phyloP scores from a whole-genome alignment of 2,329 filamentous ascomycete genomes.

The Penicillium freii region DNA sequence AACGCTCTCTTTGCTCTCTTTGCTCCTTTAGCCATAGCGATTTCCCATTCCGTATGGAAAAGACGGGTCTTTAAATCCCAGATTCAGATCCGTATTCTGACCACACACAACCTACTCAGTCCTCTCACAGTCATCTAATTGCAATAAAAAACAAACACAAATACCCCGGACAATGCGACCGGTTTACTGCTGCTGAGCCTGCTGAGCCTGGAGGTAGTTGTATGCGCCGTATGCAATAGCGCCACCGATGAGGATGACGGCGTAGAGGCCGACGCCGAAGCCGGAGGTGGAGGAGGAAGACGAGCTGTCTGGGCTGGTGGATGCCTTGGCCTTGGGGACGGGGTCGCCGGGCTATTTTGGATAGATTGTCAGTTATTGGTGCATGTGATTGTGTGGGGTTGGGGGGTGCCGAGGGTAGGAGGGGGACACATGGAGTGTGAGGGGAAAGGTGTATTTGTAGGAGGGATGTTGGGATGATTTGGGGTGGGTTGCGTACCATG shows the following conservation, averaged over 20 bases:
- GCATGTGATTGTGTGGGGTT: conserved; percentile 2
- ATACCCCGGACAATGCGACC: neutral
- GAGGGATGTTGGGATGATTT: neutral
- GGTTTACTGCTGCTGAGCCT: conserved; percentile 26
- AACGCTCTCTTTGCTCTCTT: neutral
- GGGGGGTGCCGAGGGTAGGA: neutral
- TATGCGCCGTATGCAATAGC: conserved; percentile 75
- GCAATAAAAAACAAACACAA: neutral
- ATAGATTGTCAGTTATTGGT: conserved; percentile 1
- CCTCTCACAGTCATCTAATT: neutral
- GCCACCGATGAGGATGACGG: conserved; percentile 73
- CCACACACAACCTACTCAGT: neutral
- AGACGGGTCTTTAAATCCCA: neutral
- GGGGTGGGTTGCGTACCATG: conserved; percentile 57
- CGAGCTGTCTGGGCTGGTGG: conserved; percentile 48
- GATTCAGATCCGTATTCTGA: neutral
- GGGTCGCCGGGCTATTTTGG: conserved; percentile 67
- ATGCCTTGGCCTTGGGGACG: conserved; percentile 59
- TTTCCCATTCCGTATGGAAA: neutral
- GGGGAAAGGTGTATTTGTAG: neutral
- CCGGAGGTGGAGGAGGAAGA: conserved; percentile 36
- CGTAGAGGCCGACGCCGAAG: conserved; percentile 78
- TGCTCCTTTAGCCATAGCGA: conserved; percentile 9
- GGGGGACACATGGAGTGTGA: neutral
- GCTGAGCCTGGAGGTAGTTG: conserved; percentile 69